phyloP scores from a whole-genome alignment of 176 grass and related monocot species.

The Carex pumila region DNA sequence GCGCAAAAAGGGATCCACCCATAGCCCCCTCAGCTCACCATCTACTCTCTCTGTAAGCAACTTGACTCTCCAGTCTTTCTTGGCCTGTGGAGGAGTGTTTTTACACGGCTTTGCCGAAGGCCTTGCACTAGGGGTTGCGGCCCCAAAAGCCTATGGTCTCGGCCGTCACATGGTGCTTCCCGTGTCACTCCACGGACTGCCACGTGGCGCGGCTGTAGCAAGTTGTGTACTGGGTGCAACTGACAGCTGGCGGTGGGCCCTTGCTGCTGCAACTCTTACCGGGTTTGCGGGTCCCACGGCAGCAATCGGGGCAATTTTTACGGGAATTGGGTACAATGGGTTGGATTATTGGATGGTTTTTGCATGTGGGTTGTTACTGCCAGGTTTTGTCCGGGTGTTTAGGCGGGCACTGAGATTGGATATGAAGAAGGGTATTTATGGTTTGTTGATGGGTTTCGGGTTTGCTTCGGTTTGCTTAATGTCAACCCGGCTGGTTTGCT shows the following conservation, averaged over 20 bases:
- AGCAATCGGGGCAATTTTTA: conserved; percentile 74
- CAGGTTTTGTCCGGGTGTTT: conserved; percentile 66
- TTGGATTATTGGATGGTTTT: conserved; percentile 94
- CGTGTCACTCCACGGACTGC: conserved; percentile 83
- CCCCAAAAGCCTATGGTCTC: conserved; percentile 83
- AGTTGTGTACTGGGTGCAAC: conserved; percentile 86
- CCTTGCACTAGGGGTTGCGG: conserved; percentile 82
- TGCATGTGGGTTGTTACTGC: conserved; percentile 70
- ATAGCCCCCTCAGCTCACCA: conserved; percentile 37
- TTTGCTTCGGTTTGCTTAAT: conserved; percentile 79
- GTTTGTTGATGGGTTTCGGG: conserved; percentile 64
- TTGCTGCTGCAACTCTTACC: conserved; percentile 67
- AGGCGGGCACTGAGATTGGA: conserved; percentile 63
- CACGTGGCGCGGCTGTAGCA: conserved; percentile 74
- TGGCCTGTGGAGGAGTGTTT: conserved; percentile 74
- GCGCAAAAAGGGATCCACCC: conserved; percentile 58
- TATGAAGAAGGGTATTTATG: conserved; percentile 47
- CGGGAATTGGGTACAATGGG: conserved; percentile 67
- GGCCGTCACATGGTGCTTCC: conserved; percentile 95
- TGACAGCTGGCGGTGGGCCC: conserved; percentile 81
- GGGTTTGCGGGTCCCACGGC: conserved; percentile 72
- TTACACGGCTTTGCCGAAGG: conserved; percentile 83
- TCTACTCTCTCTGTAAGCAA: conserved; percentile 55
- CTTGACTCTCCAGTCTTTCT: conserved; percentile 69
- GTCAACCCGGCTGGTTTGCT: conserved; percentile 90